Base-by-base conservation (phyloP, 2,329 filamentous ascomycete species). In the Aspergillus quadrilineatus region DNA sequence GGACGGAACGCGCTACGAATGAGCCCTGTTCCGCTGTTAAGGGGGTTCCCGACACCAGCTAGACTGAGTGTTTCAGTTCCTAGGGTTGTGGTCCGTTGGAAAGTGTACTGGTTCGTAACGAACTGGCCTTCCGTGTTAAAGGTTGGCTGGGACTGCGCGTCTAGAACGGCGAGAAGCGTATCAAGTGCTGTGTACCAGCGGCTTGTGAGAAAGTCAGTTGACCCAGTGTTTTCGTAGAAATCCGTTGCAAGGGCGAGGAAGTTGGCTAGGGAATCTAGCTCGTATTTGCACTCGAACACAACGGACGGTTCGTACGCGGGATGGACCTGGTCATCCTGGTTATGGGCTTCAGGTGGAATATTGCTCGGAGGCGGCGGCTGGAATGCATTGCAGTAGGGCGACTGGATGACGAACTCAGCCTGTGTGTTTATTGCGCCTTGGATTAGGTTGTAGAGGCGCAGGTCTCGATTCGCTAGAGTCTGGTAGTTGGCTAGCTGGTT, bases 221-320 rank as follows among this genome's bases (percentile, higher is more conserved):
- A 93, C 2, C 82, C 82, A 0, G 91, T 95, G 68, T 90, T 83
- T 39, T 89, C 85, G 75, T 94, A 82, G 75, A 96, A 97, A 65
- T 96, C 87, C 67, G 96, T 97, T 15, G 82, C 85, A 2, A 99
- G 77, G 0, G 89, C 86, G 5, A 99, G 82, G 72, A 99, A 99
- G 69, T 95, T 88, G 0, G 92, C 94, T 0, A 99, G 81, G 7
- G 92, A 97, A 75, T 99, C 94, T 22, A 99, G 85, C 77, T 99
- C 94, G 75, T 97, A 99, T 76, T 99, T 99, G 84, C 94, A 99
- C 75, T 99, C 94, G 63, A 97, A 99, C 3, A 99, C 94, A 48
- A 87, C 84, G 0, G 81, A 84, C 0, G 88, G 88, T 68, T 97
- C 92, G 69, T 96, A 97, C 0, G 81, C 80, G 0, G 94, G 94